Base-by-base conservation (phyloP, 805 yeast genomes). In the Metschnikowia continentalis region DNA sequence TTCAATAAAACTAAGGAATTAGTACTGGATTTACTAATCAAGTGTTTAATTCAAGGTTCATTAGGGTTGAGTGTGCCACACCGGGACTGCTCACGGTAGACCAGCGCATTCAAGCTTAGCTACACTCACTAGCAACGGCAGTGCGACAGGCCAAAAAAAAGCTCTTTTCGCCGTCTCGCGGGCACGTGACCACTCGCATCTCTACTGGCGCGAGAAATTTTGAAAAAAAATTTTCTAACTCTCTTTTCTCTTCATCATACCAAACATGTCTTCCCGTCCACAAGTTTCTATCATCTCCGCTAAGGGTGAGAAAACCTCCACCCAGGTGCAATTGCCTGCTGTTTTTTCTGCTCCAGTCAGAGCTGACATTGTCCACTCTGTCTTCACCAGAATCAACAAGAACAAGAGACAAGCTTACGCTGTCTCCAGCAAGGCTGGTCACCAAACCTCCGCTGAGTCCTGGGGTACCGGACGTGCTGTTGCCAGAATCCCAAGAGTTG, bases 391-490 rank as follows among this genome's bases (percentile, higher is more conserved):
- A 75, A 90, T 94, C 69, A 91, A 91, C 95, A 94, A 94, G 94
- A 94, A 94, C 96, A 92, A 92, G 90, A 90, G 99, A 82, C 99
- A 94, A 83, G 97, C 99, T 79, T 94, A 94, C 87, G 97, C 99
- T 76, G 99, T 94, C 69, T 86, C 98, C 69, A 90, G 85, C 76
- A 88, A 90, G 82, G 99, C 99, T 73, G 99, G 99, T 83, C 96
- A 90, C 86, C 98, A 94, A 83, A 91, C 97, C 80, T 92, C 98
- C 61, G 99, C 99, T 77, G 97, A 90, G 82, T 94, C 99, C 62
- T 94, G 99, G 99, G 99, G 99, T 90, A 94, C 99, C 70, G 99
- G 99, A 85, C 91, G 99, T 84, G 99, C 99, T 80, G 97, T 94
- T 74, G 98, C 99, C 82, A 92, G 99, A 86, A 92, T 94, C 78